phyloP scores from a whole-genome alignment of 2,329 filamentous ascomycete genomes.

The Mollisiaceae sp. region DNA sequence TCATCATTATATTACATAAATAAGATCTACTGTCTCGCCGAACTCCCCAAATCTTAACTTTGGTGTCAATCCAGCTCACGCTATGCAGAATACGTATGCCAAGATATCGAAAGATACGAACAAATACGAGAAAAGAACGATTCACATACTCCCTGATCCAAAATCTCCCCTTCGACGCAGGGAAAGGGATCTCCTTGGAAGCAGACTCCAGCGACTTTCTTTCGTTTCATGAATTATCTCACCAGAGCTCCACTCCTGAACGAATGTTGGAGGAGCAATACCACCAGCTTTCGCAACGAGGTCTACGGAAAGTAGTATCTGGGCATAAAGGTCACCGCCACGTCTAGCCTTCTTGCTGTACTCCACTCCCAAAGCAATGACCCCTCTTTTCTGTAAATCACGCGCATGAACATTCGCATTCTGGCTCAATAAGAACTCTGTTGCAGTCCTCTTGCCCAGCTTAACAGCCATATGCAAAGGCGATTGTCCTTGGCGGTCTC shows the following conservation, averaged over 20 bases:
- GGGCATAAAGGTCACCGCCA: conserved; percentile 18
- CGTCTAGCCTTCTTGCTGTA: conserved; percentile 9
- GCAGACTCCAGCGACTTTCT: background rate
- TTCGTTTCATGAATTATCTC: background rate
- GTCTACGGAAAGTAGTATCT: conserved; percentile 26
- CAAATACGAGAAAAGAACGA: background rate
- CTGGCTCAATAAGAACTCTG: conserved; percentile 20
- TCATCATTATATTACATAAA: too few species aligned
- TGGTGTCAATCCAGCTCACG: background rate
- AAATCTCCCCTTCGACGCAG: background rate
- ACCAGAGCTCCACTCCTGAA: conserved; percentile 24
- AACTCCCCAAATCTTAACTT: background rate
- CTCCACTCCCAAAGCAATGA: conserved; percentile 21
- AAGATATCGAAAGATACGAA: background rate
- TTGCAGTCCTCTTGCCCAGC: conserved; percentile 22
- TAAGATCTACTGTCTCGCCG: too few species aligned
- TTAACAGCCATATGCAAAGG: conserved; percentile 29
- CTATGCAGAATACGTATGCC: background rate
- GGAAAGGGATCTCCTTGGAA: background rate
- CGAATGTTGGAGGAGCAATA: conserved; percentile 20
- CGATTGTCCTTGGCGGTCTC: conserved; percentile 22
- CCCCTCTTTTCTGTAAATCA: conserved; percentile 10
- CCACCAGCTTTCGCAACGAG: conserved; percentile 19
- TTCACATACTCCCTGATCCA: background rate
- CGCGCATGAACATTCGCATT: conserved; percentile 27